Evolutionary conservation across 2,329 filamentous ascomycete genomes (phyloP).

Genomic region (Clarireedia paspali): DNA sequence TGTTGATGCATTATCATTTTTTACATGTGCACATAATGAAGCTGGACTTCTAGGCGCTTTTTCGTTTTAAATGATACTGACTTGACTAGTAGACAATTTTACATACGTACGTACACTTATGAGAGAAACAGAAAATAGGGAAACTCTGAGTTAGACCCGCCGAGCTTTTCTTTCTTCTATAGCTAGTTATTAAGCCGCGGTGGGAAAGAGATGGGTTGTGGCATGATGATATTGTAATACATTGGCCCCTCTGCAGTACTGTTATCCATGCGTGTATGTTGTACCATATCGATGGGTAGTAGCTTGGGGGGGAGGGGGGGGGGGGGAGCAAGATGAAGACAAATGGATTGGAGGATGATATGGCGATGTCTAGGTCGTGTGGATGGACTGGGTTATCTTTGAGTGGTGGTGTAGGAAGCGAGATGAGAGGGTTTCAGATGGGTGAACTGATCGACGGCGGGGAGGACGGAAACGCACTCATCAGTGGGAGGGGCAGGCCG

Average conservation of each 20-base stretch:
- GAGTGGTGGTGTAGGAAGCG: background rate
- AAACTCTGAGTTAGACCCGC: background rate
- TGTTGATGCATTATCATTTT: too few relatives aligned
- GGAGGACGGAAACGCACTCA: too few relatives aligned
- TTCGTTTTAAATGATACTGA: background rate
- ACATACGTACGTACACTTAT: background rate
- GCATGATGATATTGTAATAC: slow-evolving; percentile 2
- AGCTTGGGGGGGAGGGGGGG: too few relatives aligned
- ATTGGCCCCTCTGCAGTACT: background rate
- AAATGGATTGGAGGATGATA: too few relatives aligned
- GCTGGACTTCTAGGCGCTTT: too few relatives aligned
- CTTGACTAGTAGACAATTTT: background rate
- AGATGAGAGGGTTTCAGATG: too few relatives aligned
- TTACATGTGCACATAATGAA: too few relatives aligned
- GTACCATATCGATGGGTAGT: background rate
- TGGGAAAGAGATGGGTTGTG: background rate
- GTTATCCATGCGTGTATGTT: background rate
- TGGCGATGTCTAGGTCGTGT: too few relatives aligned
- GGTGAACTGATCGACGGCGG: background rate
- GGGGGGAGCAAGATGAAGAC: too few relatives aligned
- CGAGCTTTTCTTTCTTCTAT: background rate
- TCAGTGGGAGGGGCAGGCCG: too few relatives aligned
- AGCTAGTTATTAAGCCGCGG: background rate
- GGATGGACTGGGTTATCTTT: background rate
- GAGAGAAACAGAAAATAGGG: background rate